Evolutionary conservation across 192 early-diverging fungal genomes (phyloP).

Genomic region (Powellomyces hirtus): DNA sequence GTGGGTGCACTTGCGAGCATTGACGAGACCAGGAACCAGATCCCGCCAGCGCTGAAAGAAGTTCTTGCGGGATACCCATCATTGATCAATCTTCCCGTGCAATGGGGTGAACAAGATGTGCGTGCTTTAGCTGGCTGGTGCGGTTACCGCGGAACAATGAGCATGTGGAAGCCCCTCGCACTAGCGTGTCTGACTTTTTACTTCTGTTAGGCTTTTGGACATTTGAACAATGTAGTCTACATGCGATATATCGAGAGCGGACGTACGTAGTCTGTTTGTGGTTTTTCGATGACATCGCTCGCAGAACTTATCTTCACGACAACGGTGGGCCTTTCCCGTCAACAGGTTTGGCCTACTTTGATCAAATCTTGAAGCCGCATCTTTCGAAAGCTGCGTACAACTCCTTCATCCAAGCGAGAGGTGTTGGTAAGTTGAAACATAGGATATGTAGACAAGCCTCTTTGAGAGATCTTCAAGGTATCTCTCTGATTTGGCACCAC

Average conservation of each 20-base stretch:
- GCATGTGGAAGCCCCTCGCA: not conserved
- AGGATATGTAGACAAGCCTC: too few species aligned
- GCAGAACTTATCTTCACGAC: too few species aligned
- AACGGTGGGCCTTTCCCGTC: too few species aligned
- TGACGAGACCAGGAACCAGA: constrained; percentile 10
- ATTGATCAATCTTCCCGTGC: constrained; percentile 27
- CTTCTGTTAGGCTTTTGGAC: constrained; percentile 31
- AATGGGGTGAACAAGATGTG: constrained; percentile 41
- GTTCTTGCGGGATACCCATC: constrained; percentile 24
- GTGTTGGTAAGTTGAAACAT: not conserved
- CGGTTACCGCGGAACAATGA: too few species aligned
- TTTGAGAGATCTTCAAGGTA: too few species aligned
- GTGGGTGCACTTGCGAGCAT: constrained; percentile 5
- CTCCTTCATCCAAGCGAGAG: constrained; percentile 31
- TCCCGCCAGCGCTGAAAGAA: constrained; percentile 16
- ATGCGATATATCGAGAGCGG: constrained; percentile 36
- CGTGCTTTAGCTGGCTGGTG: too few species aligned
- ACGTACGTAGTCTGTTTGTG: too few species aligned
- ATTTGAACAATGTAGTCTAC: constrained; percentile 49
- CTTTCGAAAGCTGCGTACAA: constrained; percentile 13
- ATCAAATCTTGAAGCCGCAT: constrained; percentile 36
- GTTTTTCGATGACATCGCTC: not conserved
- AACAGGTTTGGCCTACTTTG: constrained; percentile 39
- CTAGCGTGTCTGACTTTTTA: not conserved
- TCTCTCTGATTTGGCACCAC: not conserved